Evolutionary conservation across 805 yeast species (phyloP), one percentile per base, ranked within the genome.

Genomic region (Nakazawaea holstii): DNA sequence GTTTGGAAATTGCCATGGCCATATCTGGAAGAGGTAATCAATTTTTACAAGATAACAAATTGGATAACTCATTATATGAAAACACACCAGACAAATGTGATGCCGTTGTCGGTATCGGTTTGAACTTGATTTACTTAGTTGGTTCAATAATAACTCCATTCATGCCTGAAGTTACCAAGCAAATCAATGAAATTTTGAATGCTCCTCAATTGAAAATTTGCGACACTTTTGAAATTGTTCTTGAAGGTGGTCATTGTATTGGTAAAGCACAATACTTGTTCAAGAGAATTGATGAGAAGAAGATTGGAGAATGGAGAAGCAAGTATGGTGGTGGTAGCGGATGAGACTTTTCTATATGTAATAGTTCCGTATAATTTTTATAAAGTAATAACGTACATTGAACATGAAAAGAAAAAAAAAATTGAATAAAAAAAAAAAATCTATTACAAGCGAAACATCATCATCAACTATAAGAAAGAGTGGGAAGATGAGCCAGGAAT

Each of bases 21-120:
- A 72, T 94, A 49, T 86, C 96, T 49, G 80, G 95, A 17, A 82
- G 96, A 59, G 99, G 99, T 67, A 94, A 94, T 70, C 86, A 76
- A 66, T 94, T 92, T 76, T 77, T 94, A 65, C 99, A 94, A 71
- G 99, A 92, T 44, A 90, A 91, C 72, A 91, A 91, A 70, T 77
- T 94, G 59, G 98, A 92, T 67, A 94, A 94, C 75, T 73, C 87
- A 8, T 73, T 91, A 54, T 88, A 82, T 67, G 78, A 80, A 48
- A 80, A 88, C 59, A 64, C 69, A 42, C 95, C 97, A 39, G 87
- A 77, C 31, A 81, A 80, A 59, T 79, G 96, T 11, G 97, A 90
- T 60, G 96, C 96, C 3, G 96, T 92, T 45, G 87, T 94, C 48
- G 96, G 87, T 53, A 85, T 88, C 45, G 97, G 95, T 50, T 73